Percentiles rank a stretch among this genome's conserved stretches.
Evolutionary conservation across 2,329 filamentous ascomycete species (phyloP).

Genomic region (Colletotrichum phormii): DNA sequence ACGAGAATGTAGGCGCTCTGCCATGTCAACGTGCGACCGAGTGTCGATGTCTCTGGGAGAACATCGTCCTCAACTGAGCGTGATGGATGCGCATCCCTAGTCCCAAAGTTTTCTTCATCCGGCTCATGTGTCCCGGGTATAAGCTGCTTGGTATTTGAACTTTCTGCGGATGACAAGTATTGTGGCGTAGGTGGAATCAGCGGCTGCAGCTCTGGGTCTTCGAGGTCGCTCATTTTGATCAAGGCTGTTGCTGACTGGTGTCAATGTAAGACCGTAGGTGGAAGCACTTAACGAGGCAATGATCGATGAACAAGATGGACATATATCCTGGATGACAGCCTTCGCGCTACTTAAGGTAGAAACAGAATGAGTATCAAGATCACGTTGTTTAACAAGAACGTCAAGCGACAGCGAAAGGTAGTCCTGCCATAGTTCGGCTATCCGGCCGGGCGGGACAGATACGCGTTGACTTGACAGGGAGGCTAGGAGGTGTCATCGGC

Average conservation of each 20-base stretch:
- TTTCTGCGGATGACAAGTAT: neutral
- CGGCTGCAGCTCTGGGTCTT: conserved; percentile 11
- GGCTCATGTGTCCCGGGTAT: neutral
- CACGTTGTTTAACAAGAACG: neutral
- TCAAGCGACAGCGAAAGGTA: neutral
- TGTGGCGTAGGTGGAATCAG: neutral
- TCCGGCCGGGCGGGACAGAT: neutral
- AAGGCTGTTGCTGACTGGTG: neutral
- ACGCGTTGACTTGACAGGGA: neutral
- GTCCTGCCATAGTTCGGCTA: neutral
- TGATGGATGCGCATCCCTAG: neutral
- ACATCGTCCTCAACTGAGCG: conserved; percentile 66
- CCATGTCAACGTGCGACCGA: conserved; percentile 72
- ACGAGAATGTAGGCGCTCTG: conserved; percentile 74
- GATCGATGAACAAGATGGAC: neutral
- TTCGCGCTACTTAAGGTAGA: no score
- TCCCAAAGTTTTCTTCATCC: neutral
- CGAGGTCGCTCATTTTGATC: neutral
- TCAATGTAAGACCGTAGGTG: neutral
- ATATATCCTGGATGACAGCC: neutral
- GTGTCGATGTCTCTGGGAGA: conserved; percentile 67
- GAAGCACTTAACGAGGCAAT: no score
- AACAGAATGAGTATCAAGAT: neutral
- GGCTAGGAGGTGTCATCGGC: neutral
- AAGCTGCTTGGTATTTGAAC: neutral